Conservation (phyloP, 2,329 filamentous ascomycete genomes). For the Huntiella savannae region DNA sequence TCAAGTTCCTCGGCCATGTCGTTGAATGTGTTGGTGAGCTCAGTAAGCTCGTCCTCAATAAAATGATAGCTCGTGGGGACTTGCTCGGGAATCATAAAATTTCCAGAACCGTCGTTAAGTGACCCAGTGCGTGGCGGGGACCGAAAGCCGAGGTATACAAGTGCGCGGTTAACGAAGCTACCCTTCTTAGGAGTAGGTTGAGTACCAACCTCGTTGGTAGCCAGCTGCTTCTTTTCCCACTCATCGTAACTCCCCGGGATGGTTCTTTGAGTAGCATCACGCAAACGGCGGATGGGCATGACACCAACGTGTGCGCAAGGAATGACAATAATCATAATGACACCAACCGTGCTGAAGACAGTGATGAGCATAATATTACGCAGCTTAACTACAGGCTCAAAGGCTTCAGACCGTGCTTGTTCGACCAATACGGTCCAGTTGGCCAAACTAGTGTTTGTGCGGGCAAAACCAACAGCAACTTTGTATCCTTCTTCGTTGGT, state of each 20-base stretch:
- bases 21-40: slow-evolving; percentile 71
- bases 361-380: slow-evolving; percentile 65
- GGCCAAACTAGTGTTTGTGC: slow-evolving; percentile 46
- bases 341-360: slow-evolving; percentile 63
- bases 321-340: slow-evolving; percentile 51
- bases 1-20: slow-evolving; percentile 83
- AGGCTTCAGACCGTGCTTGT: slow-evolving; percentile 54
- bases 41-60: slow-evolving; percentile 69
- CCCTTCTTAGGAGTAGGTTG: slow-evolving; percentile 2
- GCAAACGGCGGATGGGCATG: slow-evolving; percentile 57
- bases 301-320: slow-evolving; percentile 71
- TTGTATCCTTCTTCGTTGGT: slow-evolving; percentile 48
- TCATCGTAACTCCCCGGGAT: slow-evolving; percentile 45
- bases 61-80: slow-evolving; percentile 58
- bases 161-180: slow-evolving; percentile 9
- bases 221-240: slow-evolving; percentile 17
- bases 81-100: slow-evolving; percentile 70
- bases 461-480: slow-evolving; percentile 67
- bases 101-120: slow-evolving; percentile 25
- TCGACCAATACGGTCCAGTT: slow-evolving; percentile 75
- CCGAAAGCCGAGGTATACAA: slow-evolving; percentile 12
- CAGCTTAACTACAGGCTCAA: slow-evolving; percentile 54
- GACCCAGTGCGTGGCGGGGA: slow-evolving; percentile 14
- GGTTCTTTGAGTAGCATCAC: slow-evolving; percentile 55
- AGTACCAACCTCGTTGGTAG: not conserved